Conservation (phyloP, 495 filamentous ascomycete genomes). For the Aspergillus bertholletiae region DNA sequence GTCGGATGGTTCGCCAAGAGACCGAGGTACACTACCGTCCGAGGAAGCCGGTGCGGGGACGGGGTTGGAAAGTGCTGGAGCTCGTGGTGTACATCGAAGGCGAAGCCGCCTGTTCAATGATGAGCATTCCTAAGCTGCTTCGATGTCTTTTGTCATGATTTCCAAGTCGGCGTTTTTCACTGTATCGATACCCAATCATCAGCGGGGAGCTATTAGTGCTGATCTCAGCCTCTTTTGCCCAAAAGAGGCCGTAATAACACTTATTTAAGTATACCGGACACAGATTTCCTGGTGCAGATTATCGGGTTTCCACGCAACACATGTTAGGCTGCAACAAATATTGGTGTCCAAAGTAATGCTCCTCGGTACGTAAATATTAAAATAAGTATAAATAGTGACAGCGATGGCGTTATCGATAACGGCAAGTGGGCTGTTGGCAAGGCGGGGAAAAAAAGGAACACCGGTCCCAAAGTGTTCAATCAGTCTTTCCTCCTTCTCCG, state of each 20-base stretch:
- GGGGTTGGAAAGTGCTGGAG: slow-evolving; percentile 31
- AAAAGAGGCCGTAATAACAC: too few species aligned
- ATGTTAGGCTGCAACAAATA: not conserved
- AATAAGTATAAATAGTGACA: not conserved
- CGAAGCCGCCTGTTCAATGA: slow-evolving; percentile 27
- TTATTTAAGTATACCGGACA: too few species aligned
- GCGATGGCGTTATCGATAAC: not conserved
- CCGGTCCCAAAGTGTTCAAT: slow-evolving; percentile 1
- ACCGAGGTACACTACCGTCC: slow-evolving; percentile 4
- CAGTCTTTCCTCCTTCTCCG: slow-evolving; percentile 6
- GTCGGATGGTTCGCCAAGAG: slow-evolving; percentile 1
- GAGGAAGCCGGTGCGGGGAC: slow-evolving; percentile 24
- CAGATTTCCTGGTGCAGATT: too few species aligned
- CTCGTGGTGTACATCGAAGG: slow-evolving; percentile 32
- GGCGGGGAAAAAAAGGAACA: slow-evolving; percentile 1
- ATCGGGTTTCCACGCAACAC: too few species aligned
- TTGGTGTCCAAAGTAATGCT: not conserved
- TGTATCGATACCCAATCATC: not conserved
- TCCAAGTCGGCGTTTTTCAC: not conserved
- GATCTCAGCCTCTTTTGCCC: too few species aligned
- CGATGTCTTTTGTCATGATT: not conserved
- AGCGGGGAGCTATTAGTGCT: too few species aligned
- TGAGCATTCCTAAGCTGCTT: slow-evolving; percentile 13
- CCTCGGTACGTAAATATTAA: too few species aligned
- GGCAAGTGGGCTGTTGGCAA: not conserved